Base-by-base conservation (phyloP, 805 yeast species). In the Trichomonascus vanleenenianus region DNA sequence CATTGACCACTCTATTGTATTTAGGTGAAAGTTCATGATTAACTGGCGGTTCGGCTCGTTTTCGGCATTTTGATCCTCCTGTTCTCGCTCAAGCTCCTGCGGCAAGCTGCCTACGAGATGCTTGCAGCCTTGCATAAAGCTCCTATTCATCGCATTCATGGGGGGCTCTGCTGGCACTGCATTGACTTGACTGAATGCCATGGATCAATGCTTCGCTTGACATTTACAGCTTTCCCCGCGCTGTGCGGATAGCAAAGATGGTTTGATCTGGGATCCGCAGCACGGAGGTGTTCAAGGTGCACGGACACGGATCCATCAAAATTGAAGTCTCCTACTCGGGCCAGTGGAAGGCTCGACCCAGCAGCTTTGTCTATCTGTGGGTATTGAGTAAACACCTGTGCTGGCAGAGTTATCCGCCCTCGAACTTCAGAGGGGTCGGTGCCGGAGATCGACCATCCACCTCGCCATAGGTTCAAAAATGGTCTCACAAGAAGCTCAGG, bases 381-480 rank as follows among this genome's bases (percentile, higher is more conserved):
- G 78, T 82, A 58, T 50, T 81, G 48, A 65, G 73, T 35, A 69
- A 73, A 11, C 54, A 63, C 2, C 62, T 71, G 27, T 78, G 81
- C 59, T 81, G 81, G 79, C 86, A 83, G 59, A 75, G 83, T 3
- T 88, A 83, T 60, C 91, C 91, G 2, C 82, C 84, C 64, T 79
- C 89, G 1, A 41, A 62, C 16, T 45, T 49, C 22, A 40, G 43
- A 11, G 35, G 54, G 8, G 50, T 54, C 11, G 45, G 36, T 5
- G 44, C 48, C 3, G 46, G 41, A 4, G 40, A 40, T 27, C 45
- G 35, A 38, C 39, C 14, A 39, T 55, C 22, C 32, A 43, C 11
- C 31, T 55, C 30, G 36, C 44, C 34, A 46, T 44, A 31, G 47
- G 34, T 49, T 50, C 15, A 48, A 50, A 44, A 47, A 45, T n/a